phyloP scores from a whole-genome alignment of 768 basidiomycete species.

The Lactarius vividus region DNA sequence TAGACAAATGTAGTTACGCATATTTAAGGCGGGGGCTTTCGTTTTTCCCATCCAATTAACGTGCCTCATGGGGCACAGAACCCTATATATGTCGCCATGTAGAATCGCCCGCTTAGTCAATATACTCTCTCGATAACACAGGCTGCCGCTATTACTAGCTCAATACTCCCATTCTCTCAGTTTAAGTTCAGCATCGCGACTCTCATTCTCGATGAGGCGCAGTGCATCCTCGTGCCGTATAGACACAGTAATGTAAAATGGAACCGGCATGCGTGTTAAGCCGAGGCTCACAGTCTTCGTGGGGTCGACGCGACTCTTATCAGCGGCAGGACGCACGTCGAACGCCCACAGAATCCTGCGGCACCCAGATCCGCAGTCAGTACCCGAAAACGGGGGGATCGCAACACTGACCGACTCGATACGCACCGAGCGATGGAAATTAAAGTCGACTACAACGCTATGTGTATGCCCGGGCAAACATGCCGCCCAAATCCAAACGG shows the following conservation, averaged over 20 bases:
- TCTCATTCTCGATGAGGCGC: constrained; percentile 16
- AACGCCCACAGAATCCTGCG: constrained; percentile 28
- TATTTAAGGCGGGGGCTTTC: no score
- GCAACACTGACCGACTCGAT: background rate
- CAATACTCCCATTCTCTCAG: constrained; percentile 20
- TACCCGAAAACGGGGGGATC: background rate
- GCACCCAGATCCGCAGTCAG: background rate
- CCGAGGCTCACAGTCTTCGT: constrained; percentile 1
- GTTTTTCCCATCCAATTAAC: no score
- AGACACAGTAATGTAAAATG: constrained; percentile 1
- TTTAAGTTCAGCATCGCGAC: constrained; percentile 15
- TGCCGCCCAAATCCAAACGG: constrained; percentile 31
- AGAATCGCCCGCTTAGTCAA: background rate
- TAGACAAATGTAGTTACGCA: no score
- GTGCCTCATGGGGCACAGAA: no score
- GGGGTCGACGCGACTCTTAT: background rate
- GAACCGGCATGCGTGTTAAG: constrained; percentile 9
- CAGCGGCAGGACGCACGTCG: constrained; percentile 17
- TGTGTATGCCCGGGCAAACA: constrained; percentile 28
- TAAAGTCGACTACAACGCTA: constrained; percentile 25
- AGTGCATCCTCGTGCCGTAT: background rate
- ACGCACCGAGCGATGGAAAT: constrained; percentile 23
- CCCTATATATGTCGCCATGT: no score
- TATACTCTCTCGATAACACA: background rate
- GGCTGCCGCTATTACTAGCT: background rate